Conservation (phyloP, 176 grass and related monocot species). For the Hordeum marinum region DNA sequence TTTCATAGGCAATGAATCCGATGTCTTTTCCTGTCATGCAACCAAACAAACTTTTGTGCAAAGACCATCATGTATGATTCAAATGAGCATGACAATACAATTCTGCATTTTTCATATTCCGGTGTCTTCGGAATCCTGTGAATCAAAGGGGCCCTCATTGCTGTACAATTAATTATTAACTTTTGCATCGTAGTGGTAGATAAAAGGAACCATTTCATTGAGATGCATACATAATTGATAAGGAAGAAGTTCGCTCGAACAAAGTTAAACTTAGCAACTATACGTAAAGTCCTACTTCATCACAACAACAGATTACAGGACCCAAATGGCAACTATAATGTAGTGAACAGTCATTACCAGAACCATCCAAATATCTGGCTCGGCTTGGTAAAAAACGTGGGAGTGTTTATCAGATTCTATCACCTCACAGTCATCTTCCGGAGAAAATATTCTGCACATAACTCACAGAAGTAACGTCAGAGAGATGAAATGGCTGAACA, state of each 20-base stretch:
- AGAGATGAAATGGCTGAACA: not conserved
- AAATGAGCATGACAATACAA: not conserved
- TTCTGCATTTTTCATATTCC: too few relatives aligned
- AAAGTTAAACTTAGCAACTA: not conserved
- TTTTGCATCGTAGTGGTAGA: not conserved
- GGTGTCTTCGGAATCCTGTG: not conserved
- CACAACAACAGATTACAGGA: not conserved
- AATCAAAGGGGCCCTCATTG: not conserved
- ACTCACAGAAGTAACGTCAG: conserved; percentile 9
- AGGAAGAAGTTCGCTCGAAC: not conserved
- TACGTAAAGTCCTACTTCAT: not conserved
- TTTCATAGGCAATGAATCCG: not conserved
- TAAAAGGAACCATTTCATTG: not conserved
- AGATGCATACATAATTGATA: not conserved
- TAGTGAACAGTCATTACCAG: conserved; percentile 48
- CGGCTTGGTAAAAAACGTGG: conserved; percentile 87
- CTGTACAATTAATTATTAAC: not conserved
- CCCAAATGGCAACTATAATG: not conserved
- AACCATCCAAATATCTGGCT: conserved; percentile 97
- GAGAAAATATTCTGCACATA: conserved; percentile 90
- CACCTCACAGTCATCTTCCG: conserved; percentile 77
- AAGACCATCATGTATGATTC: not conserved
- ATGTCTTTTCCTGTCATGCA: not conserved
- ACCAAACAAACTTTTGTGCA: not conserved
- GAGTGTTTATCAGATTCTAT: conserved; percentile 93